phyloP scores from a whole-genome alignment of 768 basidiomycete genomes.

The Amanita pallidorosea region DNA sequence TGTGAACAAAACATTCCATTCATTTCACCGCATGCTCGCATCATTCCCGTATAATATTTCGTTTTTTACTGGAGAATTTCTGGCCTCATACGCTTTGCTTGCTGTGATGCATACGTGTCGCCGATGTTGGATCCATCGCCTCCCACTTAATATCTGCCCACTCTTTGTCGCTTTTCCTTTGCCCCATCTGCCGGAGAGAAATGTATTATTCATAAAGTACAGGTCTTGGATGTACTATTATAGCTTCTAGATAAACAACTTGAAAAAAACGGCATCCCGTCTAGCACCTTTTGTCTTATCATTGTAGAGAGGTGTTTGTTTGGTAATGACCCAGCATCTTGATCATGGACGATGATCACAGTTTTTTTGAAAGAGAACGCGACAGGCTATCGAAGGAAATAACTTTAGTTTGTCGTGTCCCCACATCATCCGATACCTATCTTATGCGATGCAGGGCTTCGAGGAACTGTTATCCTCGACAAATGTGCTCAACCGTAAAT shows the following conservation, averaged over 20 bases:
- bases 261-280: neutral
- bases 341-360: conserved; percentile 30
- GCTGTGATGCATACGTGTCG: neutral
- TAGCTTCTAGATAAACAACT: neutral
- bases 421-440: neutral
- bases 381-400: conserved; percentile 68
- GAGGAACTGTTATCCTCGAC: conserved; percentile 79
- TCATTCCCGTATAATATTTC: neutral
- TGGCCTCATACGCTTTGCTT: neutral
- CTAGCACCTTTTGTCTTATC: neutral
- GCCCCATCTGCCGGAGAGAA: neutral
- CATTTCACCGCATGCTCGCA: neutral
- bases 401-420: conserved; percentile 38
- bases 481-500: conserved; percentile 80
- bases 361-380: conserved; percentile 76
- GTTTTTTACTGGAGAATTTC: neutral
- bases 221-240: neutral
- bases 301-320: too few relatives aligned
- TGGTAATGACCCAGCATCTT: neutral
- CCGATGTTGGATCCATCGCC: neutral
- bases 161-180: neutral
- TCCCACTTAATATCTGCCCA: neutral
- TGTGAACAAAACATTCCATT: conserved; percentile 29
- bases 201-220: conserved; percentile 4
- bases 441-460: conserved; percentile 49